Evolutionary conservation across 2,329 filamentous ascomycete genomes (phyloP).

Genomic region (Orbilia ellipsospora): DNA sequence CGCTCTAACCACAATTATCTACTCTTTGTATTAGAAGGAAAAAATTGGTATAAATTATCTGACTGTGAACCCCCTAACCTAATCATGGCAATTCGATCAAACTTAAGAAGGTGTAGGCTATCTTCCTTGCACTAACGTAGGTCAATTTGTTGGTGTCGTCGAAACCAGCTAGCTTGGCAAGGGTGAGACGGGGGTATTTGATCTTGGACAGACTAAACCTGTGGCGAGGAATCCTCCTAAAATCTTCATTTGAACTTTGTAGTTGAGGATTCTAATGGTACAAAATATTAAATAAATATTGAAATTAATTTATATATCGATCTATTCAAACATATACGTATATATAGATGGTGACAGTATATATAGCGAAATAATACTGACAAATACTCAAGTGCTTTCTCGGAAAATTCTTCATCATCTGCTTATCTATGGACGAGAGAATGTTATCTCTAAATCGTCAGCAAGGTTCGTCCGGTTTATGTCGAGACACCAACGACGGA

Average conservation of each 20-base stretch:
- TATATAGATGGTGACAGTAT: too few relatives aligned
- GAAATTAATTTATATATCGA: too few relatives aligned
- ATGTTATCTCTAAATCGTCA: too few relatives aligned
- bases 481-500: background rate
- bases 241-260: background rate
- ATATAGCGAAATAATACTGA: too few relatives aligned
- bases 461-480: background rate
- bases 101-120: conserved; percentile 38
- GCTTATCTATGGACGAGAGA: too few relatives aligned
- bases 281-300: too few relatives aligned
- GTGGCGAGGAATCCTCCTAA: background rate
- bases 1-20: background rate
- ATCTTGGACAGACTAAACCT: background rate
- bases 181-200: background rate
- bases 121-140: conserved; percentile 13
- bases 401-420: too few relatives aligned
- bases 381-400: too few relatives aligned
- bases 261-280: too few relatives aligned
- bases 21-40: background rate
- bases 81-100: conserved; percentile 43
- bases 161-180: conserved; percentile 15
- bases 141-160: conserved; percentile 3
- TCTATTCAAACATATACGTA: too few relatives aligned
- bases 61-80: conserved; percentile 1
- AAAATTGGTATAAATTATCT: background rate